Percentiles rank a stretch among this genome's conserved stretches.
Conservation (phyloP, 345 rosid species). For the Firmiana major region DNA sequence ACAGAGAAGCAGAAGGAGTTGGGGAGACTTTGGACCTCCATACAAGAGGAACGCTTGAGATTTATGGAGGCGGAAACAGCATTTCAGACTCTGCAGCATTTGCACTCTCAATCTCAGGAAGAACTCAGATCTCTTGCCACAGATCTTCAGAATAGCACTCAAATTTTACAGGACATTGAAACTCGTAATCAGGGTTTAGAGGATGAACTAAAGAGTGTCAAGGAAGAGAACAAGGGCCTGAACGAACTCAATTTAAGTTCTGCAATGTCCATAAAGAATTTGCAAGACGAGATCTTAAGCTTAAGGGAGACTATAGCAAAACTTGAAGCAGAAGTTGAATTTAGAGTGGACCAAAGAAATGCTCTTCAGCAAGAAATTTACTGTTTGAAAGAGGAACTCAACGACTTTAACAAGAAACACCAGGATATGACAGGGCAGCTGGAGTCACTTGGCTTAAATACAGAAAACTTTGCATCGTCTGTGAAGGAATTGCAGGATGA, state of each 20-base stretch:
- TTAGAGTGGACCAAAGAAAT: constrained; percentile 83
- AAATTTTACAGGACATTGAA: constrained; percentile 66
- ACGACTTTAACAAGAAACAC: constrained; percentile 65
- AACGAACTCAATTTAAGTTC: constrained; percentile 69
- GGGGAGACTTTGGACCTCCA: constrained; percentile 75
- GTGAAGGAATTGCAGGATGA: constrained; percentile 67
- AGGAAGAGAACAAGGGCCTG: constrained; percentile 54
- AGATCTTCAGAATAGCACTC: constrained; percentile 61
- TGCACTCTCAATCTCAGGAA: constrained; percentile 96
- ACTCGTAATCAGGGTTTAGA: constrained; percentile 48
- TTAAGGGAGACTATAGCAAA: constrained; percentile 65
- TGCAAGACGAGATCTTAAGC: constrained; percentile 67
- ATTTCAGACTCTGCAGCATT: constrained; percentile 88
- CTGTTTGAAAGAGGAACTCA: constrained; percentile 89
- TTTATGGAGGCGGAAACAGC: constrained; percentile 97
- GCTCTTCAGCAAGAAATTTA: constrained; percentile 98
- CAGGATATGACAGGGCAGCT: constrained; percentile 62
- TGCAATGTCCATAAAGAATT: constrained; percentile 52
- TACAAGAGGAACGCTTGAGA: constrained; percentile 86
- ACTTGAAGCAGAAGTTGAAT: constrained; percentile 88
- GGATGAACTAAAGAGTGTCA: constrained; percentile 52
- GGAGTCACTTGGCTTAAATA: constrained; percentile 61
- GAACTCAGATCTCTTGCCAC: constrained; percentile 70
- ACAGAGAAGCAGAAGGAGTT: constrained; percentile 85
- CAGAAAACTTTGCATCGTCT: constrained; percentile 55